Evolutionary conservation across 179 eudicot species (phyloP).

Genomic region (Camellia oleifera): DNA sequence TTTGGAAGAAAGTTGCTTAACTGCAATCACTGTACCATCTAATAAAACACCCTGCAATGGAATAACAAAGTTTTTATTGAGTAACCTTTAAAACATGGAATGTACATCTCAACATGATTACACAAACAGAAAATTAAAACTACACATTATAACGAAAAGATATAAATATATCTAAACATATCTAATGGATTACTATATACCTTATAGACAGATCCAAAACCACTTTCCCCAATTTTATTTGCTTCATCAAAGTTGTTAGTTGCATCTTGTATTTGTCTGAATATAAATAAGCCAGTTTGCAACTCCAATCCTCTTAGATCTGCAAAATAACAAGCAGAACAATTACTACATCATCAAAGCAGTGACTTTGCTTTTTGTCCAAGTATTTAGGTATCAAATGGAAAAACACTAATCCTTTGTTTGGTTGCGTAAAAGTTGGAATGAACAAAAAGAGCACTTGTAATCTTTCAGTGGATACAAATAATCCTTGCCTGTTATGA

Average conservation of each 20-base stretch:
- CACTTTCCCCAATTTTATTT: constrained; percentile 37
- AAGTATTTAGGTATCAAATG: background rate
- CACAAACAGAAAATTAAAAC: no score
- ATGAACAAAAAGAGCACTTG: background rate
- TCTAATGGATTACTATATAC: background rate
- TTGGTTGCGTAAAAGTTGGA: background rate
- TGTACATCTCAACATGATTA: background rate
- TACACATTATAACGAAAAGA: no score
- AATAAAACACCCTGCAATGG: background rate
- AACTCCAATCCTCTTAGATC: constrained; percentile 23
- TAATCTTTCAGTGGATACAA: background rate
- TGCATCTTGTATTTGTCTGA: constrained; percentile 28
- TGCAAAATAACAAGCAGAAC: constrained; percentile 5
- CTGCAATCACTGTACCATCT: constrained; percentile 27
- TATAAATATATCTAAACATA: no score
- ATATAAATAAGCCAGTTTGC: constrained; percentile 25
- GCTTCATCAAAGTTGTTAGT: constrained; percentile 24
- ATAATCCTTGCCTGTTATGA: no score
- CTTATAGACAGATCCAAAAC: constrained; percentile 20
- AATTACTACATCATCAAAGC: background rate
- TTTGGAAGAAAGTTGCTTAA: constrained; percentile 30
- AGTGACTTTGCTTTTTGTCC: background rate
- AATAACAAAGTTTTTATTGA: no score
- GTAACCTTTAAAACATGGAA: background rate
- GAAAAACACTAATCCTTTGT: background rate